phyloP scores from a whole-genome alignment of 2,329 filamentous ascomycete species.

The Fusarium ambrosium region DNA sequence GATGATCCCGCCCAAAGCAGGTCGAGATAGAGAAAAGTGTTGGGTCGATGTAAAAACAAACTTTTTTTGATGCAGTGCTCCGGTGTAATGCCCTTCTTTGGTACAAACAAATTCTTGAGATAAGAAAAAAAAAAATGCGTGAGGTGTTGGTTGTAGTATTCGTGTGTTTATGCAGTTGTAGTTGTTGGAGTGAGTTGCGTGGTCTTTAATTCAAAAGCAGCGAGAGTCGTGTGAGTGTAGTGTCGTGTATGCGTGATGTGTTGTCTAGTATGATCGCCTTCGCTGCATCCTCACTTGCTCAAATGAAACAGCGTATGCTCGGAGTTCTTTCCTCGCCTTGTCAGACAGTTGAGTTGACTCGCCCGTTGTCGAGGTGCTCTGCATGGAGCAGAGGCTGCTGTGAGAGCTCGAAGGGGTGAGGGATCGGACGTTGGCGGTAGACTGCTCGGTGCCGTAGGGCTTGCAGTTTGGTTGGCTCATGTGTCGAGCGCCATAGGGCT shows the following conservation, averaged over 20 bases:
- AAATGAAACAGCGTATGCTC: conserved; percentile 89
- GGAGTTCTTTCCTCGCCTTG: conserved; percentile 82
- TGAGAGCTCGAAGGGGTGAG: conserved; percentile 83
- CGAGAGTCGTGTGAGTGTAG: conserved; percentile 20
- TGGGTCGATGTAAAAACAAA: conserved; percentile 44
- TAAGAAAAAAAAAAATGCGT: conserved; percentile 36
- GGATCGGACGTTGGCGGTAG: conserved; percentile 52
- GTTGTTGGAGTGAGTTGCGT: conserved; percentile 53
- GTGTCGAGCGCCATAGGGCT: conserved; percentile 68
- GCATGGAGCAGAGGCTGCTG: conserved; percentile 85
- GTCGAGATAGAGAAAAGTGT: conserved; percentile 39
- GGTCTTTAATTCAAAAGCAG: conserved; percentile 28
- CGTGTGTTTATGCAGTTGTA: conserved; percentile 31
- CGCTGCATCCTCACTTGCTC: conserved; percentile 79
- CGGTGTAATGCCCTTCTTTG: conserved; percentile 62
- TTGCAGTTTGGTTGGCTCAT: conserved; percentile 48
- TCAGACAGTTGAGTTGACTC: conserved; percentile 75
- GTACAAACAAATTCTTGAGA: conserved; percentile 55
- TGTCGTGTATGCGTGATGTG: conserved; percentile 25
- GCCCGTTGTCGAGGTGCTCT: conserved; percentile 69
- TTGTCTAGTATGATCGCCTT: conserved; percentile 66
- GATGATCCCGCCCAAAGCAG: conserved; percentile 36
- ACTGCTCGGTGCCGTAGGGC: conserved; percentile 39
- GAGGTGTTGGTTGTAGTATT: conserved; percentile 38
- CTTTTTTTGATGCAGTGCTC: conserved; percentile 65